These are phyloP conservation scores for Leccinum longicurvipes DNA, from an alignment of 768 basidiomycete genomes.

Conservation along the genomic window DNA sequence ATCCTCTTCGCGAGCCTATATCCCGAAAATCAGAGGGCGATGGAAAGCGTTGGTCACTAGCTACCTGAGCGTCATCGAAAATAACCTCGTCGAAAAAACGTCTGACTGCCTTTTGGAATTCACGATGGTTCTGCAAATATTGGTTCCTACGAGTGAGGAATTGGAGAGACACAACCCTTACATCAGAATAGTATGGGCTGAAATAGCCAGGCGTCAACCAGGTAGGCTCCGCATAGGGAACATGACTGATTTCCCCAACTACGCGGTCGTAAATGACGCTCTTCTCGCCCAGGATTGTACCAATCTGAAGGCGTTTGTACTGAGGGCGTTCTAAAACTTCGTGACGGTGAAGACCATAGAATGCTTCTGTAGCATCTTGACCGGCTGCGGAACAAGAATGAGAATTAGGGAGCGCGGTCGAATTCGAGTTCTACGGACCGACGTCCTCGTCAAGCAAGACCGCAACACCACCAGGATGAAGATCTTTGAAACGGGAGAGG, in stretches of 20 bases:
- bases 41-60: constrained; percentile 1
- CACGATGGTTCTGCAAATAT: constrained; percentile 43
- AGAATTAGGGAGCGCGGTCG: not conserved
- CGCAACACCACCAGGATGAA: constrained; percentile 81
- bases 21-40: constrained; percentile 12
- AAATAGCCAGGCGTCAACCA: constrained; percentile 74
- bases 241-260: constrained; percentile 59
- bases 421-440: constrained; percentile 42
- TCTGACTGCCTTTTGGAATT: constrained; percentile 45
- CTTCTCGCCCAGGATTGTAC: constrained; percentile 63
- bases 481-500: constrained; percentile 69
- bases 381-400: constrained; percentile 49
- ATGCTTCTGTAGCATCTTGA: constrained; percentile 81
- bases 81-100: constrained; percentile 70
- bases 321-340: constrained; percentile 79
- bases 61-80: constrained; percentile 38
- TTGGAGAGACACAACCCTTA: constrained; percentile 23
- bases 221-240: constrained; percentile 88
- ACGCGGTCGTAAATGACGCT: constrained; percentile 47
- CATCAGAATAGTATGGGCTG: constrained; percentile 68
- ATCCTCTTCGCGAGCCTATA: constrained; percentile 70
- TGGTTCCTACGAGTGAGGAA: constrained; percentile 1
- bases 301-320: constrained; percentile 71
- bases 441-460: constrained; percentile 79
- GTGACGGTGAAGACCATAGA: constrained; percentile 85